Conservation (phyloP, 2,329 filamentous ascomycete species). For the Phyllosticta ampelicida region DNA sequence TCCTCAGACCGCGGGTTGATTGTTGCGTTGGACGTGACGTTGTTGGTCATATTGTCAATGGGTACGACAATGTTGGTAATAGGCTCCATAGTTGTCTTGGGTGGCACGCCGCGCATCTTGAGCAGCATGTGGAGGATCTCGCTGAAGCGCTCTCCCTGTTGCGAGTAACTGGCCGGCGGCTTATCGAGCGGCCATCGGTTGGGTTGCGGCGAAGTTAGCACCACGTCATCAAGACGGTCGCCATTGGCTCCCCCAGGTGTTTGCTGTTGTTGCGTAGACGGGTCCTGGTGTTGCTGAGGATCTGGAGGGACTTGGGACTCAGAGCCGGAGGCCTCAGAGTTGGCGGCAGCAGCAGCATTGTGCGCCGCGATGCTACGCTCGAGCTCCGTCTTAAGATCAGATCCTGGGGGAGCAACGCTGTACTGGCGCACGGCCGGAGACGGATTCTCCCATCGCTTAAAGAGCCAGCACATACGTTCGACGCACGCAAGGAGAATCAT, state of each 20-base stretch:
- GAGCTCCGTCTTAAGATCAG: constrained; percentile 1
- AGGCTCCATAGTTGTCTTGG: constrained; percentile 23
- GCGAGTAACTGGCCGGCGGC: constrained; percentile 40
- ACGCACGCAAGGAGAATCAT: constrained; percentile 49
- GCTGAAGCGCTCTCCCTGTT: constrained; percentile 48
- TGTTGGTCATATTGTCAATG: constrained; percentile 10
- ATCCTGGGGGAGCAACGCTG: constrained; percentile 9
- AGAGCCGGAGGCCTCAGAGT: neutral
- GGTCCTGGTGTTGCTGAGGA: neutral
- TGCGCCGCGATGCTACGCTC: constrained; percentile 5
- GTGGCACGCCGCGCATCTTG: constrained; percentile 43
- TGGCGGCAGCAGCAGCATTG: constrained; percentile 1
- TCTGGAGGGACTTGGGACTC: neutral
- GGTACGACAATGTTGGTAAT: constrained; percentile 24
- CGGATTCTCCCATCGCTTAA: constrained; percentile 40
- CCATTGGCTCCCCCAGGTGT: neutral
- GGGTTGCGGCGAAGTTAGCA: constrained; percentile 12
- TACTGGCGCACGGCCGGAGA: constrained; percentile 11
- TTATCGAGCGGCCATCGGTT: constrained; percentile 43
- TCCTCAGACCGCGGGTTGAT: constrained; percentile 24
- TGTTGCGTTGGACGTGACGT: constrained; percentile 6
- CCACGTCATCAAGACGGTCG: neutral
- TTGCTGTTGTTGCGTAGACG: neutral
- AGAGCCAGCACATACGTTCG: constrained; percentile 49
- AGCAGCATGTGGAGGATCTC: constrained; percentile 48